Conservation (phyloP, 768 basidiomycete species). For the Tephrocybe sp. region DNA sequence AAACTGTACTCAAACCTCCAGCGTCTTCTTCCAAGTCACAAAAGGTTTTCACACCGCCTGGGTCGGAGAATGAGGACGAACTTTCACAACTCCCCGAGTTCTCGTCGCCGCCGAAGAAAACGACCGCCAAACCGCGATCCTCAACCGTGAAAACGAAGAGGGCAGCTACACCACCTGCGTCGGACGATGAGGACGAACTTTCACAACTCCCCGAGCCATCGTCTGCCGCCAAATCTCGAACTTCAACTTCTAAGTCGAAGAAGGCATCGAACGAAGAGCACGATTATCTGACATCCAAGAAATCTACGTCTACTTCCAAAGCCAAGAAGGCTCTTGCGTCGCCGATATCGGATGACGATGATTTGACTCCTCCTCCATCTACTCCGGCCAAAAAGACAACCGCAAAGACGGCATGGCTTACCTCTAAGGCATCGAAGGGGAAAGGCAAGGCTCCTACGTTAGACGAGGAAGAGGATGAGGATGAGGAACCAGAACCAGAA, state of each 20-base stretch:
- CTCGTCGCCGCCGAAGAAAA: not conserved
- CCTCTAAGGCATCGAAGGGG: not conserved
- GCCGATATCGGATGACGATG: conserved; percentile 9
- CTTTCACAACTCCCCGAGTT: not conserved
- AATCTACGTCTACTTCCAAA: not conserved
- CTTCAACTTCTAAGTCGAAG: not conserved
- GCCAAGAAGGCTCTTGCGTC: not conserved
- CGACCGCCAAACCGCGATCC: not conserved
- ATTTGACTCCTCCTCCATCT: not conserved
- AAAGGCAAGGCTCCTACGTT: not conserved
- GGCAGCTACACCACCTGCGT: not conserved
- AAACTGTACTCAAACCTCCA: not conserved
- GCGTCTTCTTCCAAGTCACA: not conserved
- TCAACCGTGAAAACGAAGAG: not conserved
- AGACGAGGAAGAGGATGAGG: conserved; percentile 9
- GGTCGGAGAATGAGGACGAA: conserved; percentile 7
- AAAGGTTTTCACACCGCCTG: not conserved
- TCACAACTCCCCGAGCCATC: too few species aligned
- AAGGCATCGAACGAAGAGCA: not conserved
- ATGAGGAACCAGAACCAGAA: not conserved
- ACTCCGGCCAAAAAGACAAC: not conserved
- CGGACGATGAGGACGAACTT: conserved; percentile 8
- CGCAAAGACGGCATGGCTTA: not conserved
- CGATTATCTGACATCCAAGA: not conserved
- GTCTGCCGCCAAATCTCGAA: not conserved